Evolutionary conservation across 768 basidiomycete genomes (phyloP).

Genomic region (Lentinus tigrinus): DNA sequence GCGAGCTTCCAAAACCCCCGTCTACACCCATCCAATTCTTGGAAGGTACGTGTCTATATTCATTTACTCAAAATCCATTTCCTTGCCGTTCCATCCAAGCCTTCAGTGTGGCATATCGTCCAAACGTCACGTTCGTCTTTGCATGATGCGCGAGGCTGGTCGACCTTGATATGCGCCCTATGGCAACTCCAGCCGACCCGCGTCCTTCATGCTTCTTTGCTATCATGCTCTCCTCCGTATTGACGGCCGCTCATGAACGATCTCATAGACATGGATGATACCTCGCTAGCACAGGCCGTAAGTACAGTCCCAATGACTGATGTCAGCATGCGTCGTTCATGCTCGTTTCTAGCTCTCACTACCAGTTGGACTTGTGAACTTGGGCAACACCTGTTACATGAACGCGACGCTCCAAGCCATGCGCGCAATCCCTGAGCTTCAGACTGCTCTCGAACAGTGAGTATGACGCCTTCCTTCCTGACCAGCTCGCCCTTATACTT

Average conservation of each 20-base stretch:
- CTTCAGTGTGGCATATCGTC: too few relatives aligned
- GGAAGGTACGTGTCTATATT: constrained; percentile 64
- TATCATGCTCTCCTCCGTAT: too few relatives aligned
- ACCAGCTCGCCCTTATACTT: neutral
- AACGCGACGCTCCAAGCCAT: constrained; percentile 95
- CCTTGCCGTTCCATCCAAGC: too few relatives aligned
- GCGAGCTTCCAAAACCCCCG: constrained; percentile 88
- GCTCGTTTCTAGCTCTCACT: constrained; percentile 54
- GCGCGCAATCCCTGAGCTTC: constrained; percentile 87
- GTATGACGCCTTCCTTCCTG: constrained; percentile 23
- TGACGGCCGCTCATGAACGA: too few relatives aligned
- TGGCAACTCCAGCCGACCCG: neutral
- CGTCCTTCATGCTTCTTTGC: too few relatives aligned
- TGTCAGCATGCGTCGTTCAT: neutral
- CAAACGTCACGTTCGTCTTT: too few relatives aligned
- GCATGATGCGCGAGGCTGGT: too few relatives aligned
- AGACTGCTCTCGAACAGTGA: constrained; percentile 62
- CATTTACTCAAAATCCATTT: too few relatives aligned
- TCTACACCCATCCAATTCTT: constrained; percentile 76
- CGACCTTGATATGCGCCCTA: too few relatives aligned
- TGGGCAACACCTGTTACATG: constrained; percentile 98
- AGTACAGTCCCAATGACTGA: constrained; percentile 21
- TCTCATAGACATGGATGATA: constrained; percentile 74
- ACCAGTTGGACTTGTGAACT: constrained; percentile 80
- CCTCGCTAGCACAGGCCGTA: constrained; percentile 78